Percentiles rank a stretch among this genome's conserved stretches.
Conservation (phyloP, 208 protist species). For the Leishmania tarentolae region DNA sequence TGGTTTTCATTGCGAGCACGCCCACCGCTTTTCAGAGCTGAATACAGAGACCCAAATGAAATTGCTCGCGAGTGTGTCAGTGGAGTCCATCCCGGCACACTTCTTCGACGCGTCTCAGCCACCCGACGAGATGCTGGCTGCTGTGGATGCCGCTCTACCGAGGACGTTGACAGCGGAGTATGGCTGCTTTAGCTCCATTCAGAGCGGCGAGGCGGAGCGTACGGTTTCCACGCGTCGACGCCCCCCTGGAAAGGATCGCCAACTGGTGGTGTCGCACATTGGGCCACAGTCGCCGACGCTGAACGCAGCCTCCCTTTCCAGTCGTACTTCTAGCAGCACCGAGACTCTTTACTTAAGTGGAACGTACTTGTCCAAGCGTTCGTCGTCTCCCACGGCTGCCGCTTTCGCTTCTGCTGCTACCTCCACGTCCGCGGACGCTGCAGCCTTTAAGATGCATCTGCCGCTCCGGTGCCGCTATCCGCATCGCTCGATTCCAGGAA, state of each 20-base stretch:
- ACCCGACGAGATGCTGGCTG: neutral
- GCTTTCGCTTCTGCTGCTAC: neutral
- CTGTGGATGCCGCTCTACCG: slow-evolving; percentile 10
- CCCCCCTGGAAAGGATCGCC: slow-evolving; percentile 25
- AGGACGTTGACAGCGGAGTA: slow-evolving; percentile 38
- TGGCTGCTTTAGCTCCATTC: slow-evolving; percentile 48
- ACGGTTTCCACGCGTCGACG: slow-evolving; percentile 29
- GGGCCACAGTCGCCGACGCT: slow-evolving; percentile 12
- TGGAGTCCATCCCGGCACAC: slow-evolving; percentile 61
- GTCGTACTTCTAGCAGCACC: slow-evolving; percentile 40
- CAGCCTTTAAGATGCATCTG: slow-evolving; percentile 58
- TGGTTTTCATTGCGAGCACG: slow-evolving; percentile 60
- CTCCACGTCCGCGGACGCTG: slow-evolving; percentile 2
- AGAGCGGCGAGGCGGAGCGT: slow-evolving; percentile 19
- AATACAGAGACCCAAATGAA: slow-evolving; percentile 47
- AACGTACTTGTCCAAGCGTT: slow-evolving; percentile 10
- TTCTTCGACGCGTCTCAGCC: slow-evolving; percentile 38
- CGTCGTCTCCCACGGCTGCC: slow-evolving; percentile 7
- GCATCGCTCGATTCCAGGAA: slow-evolving; percentile 65
- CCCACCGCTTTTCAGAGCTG: slow-evolving; percentile 74
- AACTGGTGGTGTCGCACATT: slow-evolving; percentile 29
- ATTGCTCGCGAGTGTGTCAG: slow-evolving; percentile 56
- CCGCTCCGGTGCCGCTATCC: slow-evolving; percentile 83
- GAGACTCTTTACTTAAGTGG: slow-evolving; percentile 12
- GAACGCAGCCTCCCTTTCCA: slow-evolving; percentile 33